A percentile compares a stretch with the other conserved stretches of the same genome.
phyloP scores from a whole-genome alignment of 257 asterid genomes.

The Euphrasia confusa region DNA sequence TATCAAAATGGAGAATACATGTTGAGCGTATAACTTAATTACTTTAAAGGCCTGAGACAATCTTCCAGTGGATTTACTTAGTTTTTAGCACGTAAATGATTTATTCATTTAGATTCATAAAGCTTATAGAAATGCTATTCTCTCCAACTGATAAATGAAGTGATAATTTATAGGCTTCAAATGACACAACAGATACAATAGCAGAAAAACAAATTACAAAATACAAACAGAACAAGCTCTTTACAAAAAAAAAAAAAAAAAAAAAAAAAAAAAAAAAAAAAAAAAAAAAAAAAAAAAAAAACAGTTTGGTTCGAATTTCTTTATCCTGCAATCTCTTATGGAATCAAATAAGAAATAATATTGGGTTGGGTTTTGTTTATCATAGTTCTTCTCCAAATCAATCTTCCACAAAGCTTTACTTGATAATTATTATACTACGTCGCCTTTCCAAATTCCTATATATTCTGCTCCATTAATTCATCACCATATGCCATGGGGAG shows the following conservation, averaged over 20 bases:
- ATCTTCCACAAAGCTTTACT: background rate
- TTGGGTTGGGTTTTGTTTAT: background rate
- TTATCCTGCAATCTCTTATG: background rate
- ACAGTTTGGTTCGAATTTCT: no score
- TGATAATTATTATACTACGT: background rate
- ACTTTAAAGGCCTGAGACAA: background rate
- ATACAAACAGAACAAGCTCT: no score
- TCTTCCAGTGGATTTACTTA: no score
- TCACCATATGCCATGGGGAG: background rate
- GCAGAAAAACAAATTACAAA: no score
- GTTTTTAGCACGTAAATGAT: background rate
- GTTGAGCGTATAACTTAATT: background rate
- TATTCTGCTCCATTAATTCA: background rate
- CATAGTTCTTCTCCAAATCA: background rate
- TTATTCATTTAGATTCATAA: no score
- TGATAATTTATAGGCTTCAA: no score
- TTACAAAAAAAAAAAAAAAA: no score
- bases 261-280: no score
- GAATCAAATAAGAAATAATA: background rate
- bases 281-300: no score
- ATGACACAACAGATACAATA: no score
- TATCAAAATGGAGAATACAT: background rate
- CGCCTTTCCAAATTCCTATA: constrained; percentile 8
- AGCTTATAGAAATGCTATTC: no score
- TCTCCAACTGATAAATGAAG: no score